Percentiles rank a stretch among this genome's conserved stretches.
These are phyloP conservation scores for Manihot esculenta DNA, from an alignment of 441 rosid species.

Conservation along the genomic window DNA sequence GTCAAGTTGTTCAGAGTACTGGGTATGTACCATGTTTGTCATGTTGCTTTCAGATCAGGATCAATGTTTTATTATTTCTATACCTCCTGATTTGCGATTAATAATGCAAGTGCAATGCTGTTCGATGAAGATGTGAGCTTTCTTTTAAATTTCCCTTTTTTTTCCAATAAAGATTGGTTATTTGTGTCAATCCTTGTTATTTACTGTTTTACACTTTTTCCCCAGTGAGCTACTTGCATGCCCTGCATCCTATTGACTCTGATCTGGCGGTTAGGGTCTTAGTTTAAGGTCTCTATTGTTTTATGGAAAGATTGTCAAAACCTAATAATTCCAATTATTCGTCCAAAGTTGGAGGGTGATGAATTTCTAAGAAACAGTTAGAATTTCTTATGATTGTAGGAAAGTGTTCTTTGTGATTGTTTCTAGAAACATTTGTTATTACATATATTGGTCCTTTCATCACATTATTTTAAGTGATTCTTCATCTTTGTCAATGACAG, in stretches of 20 bases:
- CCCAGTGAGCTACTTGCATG: neutral
- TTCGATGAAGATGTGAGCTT: neutral
- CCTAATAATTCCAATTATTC: neutral
- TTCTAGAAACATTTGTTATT: neutral
- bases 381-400: too few relatives aligned
- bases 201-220: neutral
- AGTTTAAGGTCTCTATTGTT: neutral
- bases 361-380: too few relatives aligned
- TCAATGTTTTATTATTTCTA: neutral
- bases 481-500: constrained; percentile 34
- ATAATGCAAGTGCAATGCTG: neutral
- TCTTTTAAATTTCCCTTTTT: neutral
- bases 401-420: neutral
- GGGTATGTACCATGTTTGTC: constrained; percentile 56
- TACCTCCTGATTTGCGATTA: neutral
- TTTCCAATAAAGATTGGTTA: neutral
- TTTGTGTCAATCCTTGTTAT: neutral
- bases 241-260: neutral
- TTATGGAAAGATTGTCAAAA: too few relatives aligned
- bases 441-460: neutral
- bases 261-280: neutral
- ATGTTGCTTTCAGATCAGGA: constrained; percentile 5
- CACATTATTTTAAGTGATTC: neutral
- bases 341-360: neutral
- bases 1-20: constrained; percentile 99